Base-by-base conservation (phyloP, 345 rosid species). In the Nasturtium officinale region DNA sequence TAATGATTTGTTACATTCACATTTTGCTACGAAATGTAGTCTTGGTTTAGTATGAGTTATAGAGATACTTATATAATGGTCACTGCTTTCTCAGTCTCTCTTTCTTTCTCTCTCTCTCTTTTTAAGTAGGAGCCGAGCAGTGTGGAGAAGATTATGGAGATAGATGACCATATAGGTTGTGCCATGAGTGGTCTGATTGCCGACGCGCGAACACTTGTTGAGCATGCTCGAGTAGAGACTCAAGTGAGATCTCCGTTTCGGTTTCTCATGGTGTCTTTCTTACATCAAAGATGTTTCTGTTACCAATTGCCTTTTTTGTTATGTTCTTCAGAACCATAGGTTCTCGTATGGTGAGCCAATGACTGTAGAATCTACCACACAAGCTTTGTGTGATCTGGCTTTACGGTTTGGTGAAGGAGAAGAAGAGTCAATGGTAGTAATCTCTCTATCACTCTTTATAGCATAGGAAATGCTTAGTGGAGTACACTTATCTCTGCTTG, bases 341-440 rank as follows among this genome's bases (percentile, higher is more conserved):
- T 96, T 92, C 83, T 92, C 99, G 3, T 96, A 96, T 63, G 97
- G 99, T 69, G 99, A 92, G 82, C 99, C 96, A 58, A 96, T 96
- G 99, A 90, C 92, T 6, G 97, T 92, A 12, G 99, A 96, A 79
- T 92, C 99, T 32, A 89, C 99, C 53, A 96, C 98, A 18, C 98
- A 95, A 81, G 98, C 99, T 35, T 86, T 96, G 63, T 96, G 99
- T 82, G 98, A 92, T 77, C 82, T 91, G 43, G 98, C 99, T 30
- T 81, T 95, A 65, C 82, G 99, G 37, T 95, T 95, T 79, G 99
- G 99, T 74, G 99, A 95, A 86, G 99, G 98, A 56, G 98, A 92
- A 16, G 96, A 92, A 80, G 98, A 92, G 77, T 88, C 96, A 61
- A 92, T 92, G 98, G 96, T 92, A 87, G 69, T 57, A 30, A 45